Evolutionary conservation across 169 alveolate species (phyloP).

Genomic region (Cryptosporidium ryanae): DNA sequence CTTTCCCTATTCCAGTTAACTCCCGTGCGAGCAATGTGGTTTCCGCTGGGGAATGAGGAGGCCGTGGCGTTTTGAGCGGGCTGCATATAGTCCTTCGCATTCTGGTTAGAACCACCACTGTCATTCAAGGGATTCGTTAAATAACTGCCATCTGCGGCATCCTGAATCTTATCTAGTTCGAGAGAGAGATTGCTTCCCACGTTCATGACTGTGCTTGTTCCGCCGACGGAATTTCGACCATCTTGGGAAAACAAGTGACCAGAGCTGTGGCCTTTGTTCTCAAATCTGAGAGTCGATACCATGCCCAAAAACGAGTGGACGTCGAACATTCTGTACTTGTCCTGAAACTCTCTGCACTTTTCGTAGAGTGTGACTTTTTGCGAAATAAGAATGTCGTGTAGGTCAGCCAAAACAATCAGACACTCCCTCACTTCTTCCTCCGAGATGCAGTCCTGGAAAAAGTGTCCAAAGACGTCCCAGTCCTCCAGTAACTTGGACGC

Average conservation of each 20-base stretch:
- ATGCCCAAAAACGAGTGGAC: conserved; percentile 2
- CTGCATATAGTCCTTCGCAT: background rate
- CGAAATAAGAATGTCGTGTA: conserved; percentile 55
- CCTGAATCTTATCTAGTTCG: conserved; percentile 6
- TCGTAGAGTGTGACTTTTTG: conserved; percentile 32
- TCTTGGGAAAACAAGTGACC: no score
- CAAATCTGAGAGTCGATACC: conserved; percentile 17
- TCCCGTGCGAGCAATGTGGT: background rate
- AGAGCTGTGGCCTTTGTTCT: background rate
- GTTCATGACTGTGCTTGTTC: background rate
- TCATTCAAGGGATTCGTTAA: background rate
- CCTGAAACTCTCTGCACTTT: conserved; percentile 64
- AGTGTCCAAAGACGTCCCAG: conserved; percentile 68
- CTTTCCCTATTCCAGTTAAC: conserved; percentile 22
- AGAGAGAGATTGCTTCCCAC: conserved; percentile 8
- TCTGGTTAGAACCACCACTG: background rate
- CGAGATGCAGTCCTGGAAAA: conserved; percentile 68
- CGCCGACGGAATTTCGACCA: background rate
- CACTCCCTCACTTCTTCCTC: conserved; percentile 62
- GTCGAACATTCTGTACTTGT: conserved; percentile 57
- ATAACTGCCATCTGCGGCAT: background rate
- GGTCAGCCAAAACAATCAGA: conserved; percentile 55
- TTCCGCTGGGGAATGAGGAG: no score
- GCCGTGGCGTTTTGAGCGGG: background rate
- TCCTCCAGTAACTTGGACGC: conserved; percentile 59